A percentile compares a stretch with the other conserved stretches of the same genome.
These are phyloP conservation scores for Fusarium longipes DNA, from an alignment of 2,329 filamentous ascomycete species.

Conservation along the genomic window DNA sequence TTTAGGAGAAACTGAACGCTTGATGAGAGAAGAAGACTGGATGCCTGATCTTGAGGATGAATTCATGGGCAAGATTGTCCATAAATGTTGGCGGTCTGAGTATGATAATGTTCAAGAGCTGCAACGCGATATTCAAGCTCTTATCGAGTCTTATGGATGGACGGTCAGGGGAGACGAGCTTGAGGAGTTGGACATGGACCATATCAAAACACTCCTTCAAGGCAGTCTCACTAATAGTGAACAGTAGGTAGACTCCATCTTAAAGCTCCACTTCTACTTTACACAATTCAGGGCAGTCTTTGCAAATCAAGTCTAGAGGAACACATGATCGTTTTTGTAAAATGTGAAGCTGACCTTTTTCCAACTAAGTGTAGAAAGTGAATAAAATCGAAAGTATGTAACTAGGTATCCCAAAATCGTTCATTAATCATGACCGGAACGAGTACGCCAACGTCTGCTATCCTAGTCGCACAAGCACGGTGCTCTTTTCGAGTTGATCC, in stretches of 20 bases:
- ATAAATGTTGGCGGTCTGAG: neutral
- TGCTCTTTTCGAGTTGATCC: neutral
- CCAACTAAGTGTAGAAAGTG: neutral
- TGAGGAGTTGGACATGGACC: neutral
- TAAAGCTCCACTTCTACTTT: no score
- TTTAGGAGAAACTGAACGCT: neutral
- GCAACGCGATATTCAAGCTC: neutral
- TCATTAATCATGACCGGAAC: neutral
- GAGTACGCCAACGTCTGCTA: neutral
- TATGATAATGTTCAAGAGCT: neutral
- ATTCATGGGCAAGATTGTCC: neutral
- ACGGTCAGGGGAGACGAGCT: accelerated
- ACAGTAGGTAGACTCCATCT: no score
- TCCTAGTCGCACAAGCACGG: neutral
- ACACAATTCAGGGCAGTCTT: no score
- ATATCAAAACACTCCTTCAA: neutral
- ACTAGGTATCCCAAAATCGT: neutral
- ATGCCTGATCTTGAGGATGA: neutral
- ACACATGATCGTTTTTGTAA: no score
- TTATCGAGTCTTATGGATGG: neutral
- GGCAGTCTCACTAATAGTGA: no score
- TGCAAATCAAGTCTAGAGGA: no score
- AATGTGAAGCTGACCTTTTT: no score
- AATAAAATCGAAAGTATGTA: neutral
- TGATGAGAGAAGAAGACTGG: neutral